Conservation (phyloP, 257 asterid species). For the Craterostigma plantagineum region DNA sequence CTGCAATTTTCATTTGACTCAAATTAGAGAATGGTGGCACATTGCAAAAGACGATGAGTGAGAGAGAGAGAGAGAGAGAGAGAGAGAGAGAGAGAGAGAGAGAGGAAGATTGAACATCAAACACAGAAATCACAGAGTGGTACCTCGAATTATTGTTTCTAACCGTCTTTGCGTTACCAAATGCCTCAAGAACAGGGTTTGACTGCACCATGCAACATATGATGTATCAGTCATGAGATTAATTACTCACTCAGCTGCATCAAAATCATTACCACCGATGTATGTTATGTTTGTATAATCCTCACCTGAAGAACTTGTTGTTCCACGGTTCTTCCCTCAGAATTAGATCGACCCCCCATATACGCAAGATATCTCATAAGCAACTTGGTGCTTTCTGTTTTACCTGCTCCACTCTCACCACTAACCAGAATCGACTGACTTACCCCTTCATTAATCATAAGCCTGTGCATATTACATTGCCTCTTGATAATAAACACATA, state of each 20-base stretch:
- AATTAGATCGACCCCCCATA: conserved; percentile 91
- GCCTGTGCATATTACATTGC: conserved; percentile 44
- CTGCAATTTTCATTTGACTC: conserved; percentile 24
- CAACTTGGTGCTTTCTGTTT: conserved; percentile 94
- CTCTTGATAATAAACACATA: conserved; percentile 23
- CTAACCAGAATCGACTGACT: conserved; percentile 97
- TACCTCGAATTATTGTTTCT: conserved; percentile 97
- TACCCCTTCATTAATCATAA: conserved; percentile 84
- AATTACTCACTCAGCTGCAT: neutral
- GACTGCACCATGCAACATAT: conserved; percentile 38
- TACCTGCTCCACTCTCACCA: conserved; percentile 99
- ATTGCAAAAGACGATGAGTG: neutral
- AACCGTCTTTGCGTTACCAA: conserved; percentile 98
- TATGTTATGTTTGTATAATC: conserved; percentile 2
- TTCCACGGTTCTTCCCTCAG: conserved; percentile 86
- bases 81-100: too few species aligned
- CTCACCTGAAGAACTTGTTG: conserved; percentile 96
- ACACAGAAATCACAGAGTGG: conserved; percentile 3
- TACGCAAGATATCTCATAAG: conserved; percentile 96
- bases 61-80: too few species aligned
- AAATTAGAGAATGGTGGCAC: conserved; percentile 13
- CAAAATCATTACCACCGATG: neutral
- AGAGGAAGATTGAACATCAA: conserved; percentile 4
- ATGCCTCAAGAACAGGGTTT: conserved; percentile 97
- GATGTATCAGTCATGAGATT: conserved; percentile 3